These are phyloP conservation scores for Tulasnella sp. DNA, from an alignment of 768 basidiomycete genomes.

Conservation along the genomic window DNA sequence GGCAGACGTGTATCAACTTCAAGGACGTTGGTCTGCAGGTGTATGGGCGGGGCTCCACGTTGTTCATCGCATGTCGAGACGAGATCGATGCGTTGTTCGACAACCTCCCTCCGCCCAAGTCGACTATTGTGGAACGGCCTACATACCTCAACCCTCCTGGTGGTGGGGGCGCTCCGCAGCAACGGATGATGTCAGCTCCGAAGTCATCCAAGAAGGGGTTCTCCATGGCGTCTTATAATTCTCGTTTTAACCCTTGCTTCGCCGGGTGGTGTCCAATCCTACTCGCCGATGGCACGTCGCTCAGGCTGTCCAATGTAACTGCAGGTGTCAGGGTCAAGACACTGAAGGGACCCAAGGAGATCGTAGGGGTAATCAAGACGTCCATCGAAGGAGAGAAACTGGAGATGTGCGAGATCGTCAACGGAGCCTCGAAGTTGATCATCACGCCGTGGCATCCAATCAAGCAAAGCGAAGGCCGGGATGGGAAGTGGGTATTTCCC, in stretches of 20 bases:
- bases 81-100: slow-evolving; percentile 19
- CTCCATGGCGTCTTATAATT: slow-evolving; percentile 16
- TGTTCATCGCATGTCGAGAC: slow-evolving; percentile 16
- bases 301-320: slow-evolving; percentile 3
- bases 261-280: slow-evolving; percentile 9
- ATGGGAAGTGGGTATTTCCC: slow-evolving; percentile 19
- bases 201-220: not conserved
- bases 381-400: not conserved
- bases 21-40: not conserved
- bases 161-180: not conserved
- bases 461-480: not conserved
- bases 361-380: slow-evolving; percentile 9
- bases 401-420: slow-evolving; percentile 14
- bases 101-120: slow-evolving; percentile 19
- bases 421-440: not conserved
- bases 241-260: slow-evolving; percentile 17
- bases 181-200: not conserved
- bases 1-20: slow-evolving; percentile 1
- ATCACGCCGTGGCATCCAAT: slow-evolving; percentile 21
- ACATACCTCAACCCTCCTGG: not conserved
- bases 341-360: slow-evolving; percentile 1
- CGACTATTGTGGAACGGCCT: slow-evolving; percentile 1
- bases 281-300: not conserved
- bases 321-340: slow-evolving; percentile 13
- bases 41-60: slow-evolving; percentile 11